Base-by-base conservation (phyloP, 768 basidiomycete genomes). In the Porpolomopsis calyptriformis region DNA sequence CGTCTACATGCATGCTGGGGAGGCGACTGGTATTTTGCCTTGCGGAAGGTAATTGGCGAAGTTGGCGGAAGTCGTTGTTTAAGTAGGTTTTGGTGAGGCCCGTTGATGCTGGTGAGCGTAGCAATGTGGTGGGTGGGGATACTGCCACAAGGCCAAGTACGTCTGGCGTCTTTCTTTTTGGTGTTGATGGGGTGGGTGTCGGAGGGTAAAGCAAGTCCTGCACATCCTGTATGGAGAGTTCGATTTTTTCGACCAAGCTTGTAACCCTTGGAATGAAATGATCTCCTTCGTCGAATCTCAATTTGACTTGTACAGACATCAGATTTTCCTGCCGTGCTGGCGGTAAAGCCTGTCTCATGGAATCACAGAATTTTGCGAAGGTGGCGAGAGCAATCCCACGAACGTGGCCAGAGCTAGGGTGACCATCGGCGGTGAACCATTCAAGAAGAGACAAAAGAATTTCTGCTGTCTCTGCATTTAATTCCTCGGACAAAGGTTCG, bases 11-110 rank as follows among this genome's bases (percentile, higher is more conserved):
- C 69, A 79, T 81, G 62, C 88, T 90, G 8, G 88, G 88, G 37
- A 90, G 68, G 55, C 88, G 71, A 63, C 87, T 90, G 46, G 86
- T 90, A 56, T 90, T 91, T 59, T 86, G 75, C 54, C 84, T 75
- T 52, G 81, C 75, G 8, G 77, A 73, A 25, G 84, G 73, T 34
- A 68, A 64, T 60, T 81, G 79, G 40, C 87, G 68, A 52, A 87
- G 66, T 57, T 84, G 76, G 44, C 88, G 72, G 54, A 91, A 91
- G 60, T 90, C 87, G 53, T 91, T 88, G 57, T 76, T 82, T 18
- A 59, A 60, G 52, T 91, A 91, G 49, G 74, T 88, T 64, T 89
- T 91, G 9, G 88, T 89, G 22, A 91, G 69, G 14, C 83, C 84
- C 0, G 82, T 83, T 19, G 79, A 76, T 0, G 78, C 79, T 0